Evolutionary conservation across 495 filamentous ascomycete species (phyloP).

Genomic region (Aspergillus olivimuriae): DNA sequence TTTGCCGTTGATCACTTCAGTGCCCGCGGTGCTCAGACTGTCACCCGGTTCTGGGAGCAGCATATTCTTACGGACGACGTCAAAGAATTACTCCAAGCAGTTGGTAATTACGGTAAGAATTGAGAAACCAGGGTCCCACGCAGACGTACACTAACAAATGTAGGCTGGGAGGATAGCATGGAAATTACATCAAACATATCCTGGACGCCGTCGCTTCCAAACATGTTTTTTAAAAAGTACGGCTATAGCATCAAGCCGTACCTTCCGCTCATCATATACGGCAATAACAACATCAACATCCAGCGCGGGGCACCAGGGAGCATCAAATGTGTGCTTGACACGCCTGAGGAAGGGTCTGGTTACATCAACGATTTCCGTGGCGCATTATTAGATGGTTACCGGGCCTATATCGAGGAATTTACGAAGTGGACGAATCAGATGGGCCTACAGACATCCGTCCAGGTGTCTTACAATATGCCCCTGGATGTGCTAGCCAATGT

Average conservation of each 20-base stretch:
- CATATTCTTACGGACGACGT: constrained; percentile 31
- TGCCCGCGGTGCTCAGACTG: constrained; percentile 31
- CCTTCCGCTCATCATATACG: constrained; percentile 21
- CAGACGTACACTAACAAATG: neutral
- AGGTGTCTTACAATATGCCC: constrained; percentile 43
- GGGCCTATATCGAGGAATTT: constrained; percentile 25
- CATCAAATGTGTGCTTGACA: constrained; percentile 18
- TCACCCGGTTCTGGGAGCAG: constrained; percentile 41
- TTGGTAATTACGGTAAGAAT: constrained; percentile 39
- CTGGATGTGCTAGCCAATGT: constrained; percentile 40
- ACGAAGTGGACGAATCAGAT: constrained; percentile 28
- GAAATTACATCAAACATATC: constrained; percentile 34
- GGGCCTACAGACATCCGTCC: constrained; percentile 35
- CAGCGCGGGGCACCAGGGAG: constrained; percentile 15
- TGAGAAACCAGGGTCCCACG: neutral
- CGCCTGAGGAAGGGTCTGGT: constrained; percentile 16
- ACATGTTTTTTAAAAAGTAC: constrained; percentile 27
- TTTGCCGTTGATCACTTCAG: constrained; percentile 46
- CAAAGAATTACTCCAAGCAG: constrained; percentile 22
- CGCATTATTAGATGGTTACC: constrained; percentile 27
- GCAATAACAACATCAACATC: constrained; percentile 20
- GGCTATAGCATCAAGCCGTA: constrained; percentile 21
- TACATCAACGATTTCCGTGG: constrained; percentile 29
- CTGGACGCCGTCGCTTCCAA: constrained; percentile 41
- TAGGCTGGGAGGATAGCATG: constrained; percentile 48